Conservation (phyloP, 768 basidiomycete species). For the Pulveroboletus sp. region DNA sequence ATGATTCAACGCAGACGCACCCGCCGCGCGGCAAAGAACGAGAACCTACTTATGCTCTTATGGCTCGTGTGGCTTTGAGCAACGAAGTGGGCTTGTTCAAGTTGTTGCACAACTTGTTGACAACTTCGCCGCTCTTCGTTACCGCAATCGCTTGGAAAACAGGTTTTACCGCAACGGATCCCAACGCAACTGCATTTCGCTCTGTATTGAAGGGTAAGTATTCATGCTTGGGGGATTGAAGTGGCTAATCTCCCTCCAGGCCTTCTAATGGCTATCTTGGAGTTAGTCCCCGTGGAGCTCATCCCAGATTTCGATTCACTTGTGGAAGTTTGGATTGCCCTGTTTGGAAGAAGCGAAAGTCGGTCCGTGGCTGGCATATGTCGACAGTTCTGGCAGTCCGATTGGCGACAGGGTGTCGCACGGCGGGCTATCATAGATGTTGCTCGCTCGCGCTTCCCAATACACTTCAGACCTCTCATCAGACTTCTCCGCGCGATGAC, state of each 20-base stretch:
- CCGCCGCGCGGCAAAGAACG: constrained; percentile 47
- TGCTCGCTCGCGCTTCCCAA: constrained; percentile 76
- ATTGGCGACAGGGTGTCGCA: constrained; percentile 60
- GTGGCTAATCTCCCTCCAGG: constrained; percentile 41
- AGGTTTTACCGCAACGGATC: constrained; percentile 64
- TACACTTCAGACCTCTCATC: constrained; percentile 65
- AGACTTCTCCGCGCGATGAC: constrained; percentile 74
- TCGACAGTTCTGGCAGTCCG: constrained; percentile 77
- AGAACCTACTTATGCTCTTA: constrained; percentile 51
- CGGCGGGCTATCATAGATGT: constrained; percentile 83
- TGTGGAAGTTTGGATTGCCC: constrained; percentile 70
- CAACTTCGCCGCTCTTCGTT: constrained; percentile 71
- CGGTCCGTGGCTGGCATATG: constrained; percentile 64
- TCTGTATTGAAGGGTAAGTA: constrained; percentile 77
- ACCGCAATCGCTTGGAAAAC: constrained; percentile 65
- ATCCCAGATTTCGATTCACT: constrained; percentile 70
- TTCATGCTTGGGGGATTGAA: background rate
- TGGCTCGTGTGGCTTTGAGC: constrained; percentile 53
- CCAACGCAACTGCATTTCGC: constrained; percentile 74
- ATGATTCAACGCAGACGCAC: constrained; percentile 46
- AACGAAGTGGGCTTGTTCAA: constrained; percentile 58
- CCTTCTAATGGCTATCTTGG: constrained; percentile 67
- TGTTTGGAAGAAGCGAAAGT: constrained; percentile 70
- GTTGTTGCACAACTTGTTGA: constrained; percentile 53
- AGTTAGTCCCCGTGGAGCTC: constrained; percentile 70